Base-by-base conservation (phyloP, 345 rosid species). In the Acer saccharum region DNA sequence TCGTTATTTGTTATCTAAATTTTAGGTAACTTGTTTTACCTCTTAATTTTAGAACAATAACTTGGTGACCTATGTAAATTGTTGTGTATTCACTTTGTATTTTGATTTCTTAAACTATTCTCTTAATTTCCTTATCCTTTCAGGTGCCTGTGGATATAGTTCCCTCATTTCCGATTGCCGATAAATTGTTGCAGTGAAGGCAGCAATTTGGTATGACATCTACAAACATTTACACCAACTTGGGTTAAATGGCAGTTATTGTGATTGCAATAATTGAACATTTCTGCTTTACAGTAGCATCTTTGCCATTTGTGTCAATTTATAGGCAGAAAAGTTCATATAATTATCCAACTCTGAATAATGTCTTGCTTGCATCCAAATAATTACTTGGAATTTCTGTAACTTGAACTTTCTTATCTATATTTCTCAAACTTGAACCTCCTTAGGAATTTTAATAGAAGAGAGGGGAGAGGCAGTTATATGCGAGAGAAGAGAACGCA, bases 111-210 rank as follows among this genome's bases (percentile, higher is more conserved):
- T 18, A 64, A 39, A 35, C n/a, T 60, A 48, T 39, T 23, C 41
- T 41, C 61, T 66, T 74, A 75, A 50, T 58, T 73, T 48, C 25
- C 16, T 44, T 0, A 73, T 27, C 16, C 10, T 55, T 80, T 68
- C 81, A 94, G 98, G 98, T 94, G 16, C 93, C 98, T 0, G 93
- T 91, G 72, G 97, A 92, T 78, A 94, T 92, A 70, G 84, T 83
- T 84, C 97, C 96, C 17, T 78, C 86, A 74, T 92, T 94, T 82
- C 82, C 97, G 0, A 58, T 82, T 25, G 97, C 89, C 57, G 72
- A 86, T 46, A 41, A 79, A 52, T 71, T 86, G 70, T 10, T 79
- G 71, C 81, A 77, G 27, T 78, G 84, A 84, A 79, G 44, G 72
- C 21, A 68, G 58, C 3, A 46, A 63, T 21, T 7, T 72, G 66